These are phyloP conservation scores for Mucor piriformis DNA, from an alignment of 371 early-diverging fungal species.

Conservation along the genomic window DNA sequence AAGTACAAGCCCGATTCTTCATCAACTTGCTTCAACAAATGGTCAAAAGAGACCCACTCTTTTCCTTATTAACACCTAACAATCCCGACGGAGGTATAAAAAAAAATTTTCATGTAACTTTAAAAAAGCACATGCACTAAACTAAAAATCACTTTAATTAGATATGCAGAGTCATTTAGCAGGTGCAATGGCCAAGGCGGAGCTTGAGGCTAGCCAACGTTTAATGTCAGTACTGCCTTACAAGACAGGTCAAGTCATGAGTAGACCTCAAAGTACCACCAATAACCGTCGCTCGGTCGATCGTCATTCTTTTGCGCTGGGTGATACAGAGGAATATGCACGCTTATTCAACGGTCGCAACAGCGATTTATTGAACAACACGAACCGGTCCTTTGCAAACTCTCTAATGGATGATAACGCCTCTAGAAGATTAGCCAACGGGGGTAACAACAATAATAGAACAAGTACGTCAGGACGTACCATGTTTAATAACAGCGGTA, in stretches of 20 bases:
- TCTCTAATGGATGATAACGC: slow-evolving; percentile 21
- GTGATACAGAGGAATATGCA: slow-evolving; percentile 62
- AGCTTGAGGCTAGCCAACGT: slow-evolving; percentile 63
- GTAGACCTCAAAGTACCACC: slow-evolving; percentile 46
- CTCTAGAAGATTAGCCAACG: slow-evolving; percentile 10
- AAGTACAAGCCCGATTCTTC: slow-evolving; percentile 89
- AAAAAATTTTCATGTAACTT: not conserved
- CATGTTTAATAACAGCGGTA: slow-evolving; percentile 23
- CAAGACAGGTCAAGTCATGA: slow-evolving; percentile 55
- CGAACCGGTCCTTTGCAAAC: slow-evolving; percentile 1
- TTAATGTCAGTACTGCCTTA: slow-evolving; percentile 57
- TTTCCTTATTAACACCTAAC: slow-evolving; percentile 62
- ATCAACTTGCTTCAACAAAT: slow-evolving; percentile 88
- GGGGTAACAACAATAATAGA: too few relatives aligned
- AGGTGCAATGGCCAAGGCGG: slow-evolving; percentile 64
- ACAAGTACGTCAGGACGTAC: slow-evolving; percentile 24
- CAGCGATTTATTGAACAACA: slow-evolving; percentile 10
- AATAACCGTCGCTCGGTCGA: slow-evolving; percentile 56
- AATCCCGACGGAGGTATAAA: slow-evolving; percentile 63
- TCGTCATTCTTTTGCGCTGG: slow-evolving; percentile 76
- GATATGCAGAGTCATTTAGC: slow-evolving; percentile 64
- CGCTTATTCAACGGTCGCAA: slow-evolving; percentile 38
- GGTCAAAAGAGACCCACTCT: slow-evolving; percentile 75
- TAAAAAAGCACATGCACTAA: too few relatives aligned
- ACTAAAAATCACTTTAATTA: slow-evolving; percentile 14